Conservation (phyloP, 352 stramenopile species). For the Globisporangium alternatum region DNA sequence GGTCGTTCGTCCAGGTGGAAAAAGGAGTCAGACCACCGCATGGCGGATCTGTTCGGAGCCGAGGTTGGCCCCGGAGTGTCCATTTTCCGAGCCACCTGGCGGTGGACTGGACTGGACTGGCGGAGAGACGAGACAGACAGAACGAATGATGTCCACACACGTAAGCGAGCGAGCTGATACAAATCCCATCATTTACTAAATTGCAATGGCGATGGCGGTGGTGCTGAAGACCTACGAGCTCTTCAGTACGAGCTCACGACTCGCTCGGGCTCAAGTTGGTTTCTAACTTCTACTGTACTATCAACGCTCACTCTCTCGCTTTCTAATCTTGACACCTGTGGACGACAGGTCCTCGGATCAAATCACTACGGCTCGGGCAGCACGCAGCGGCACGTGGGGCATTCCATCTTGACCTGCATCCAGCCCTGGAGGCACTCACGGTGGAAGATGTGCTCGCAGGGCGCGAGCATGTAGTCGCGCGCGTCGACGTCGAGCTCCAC, state of each 20-base stretch:
- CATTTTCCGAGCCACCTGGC: conserved; percentile 5
- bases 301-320: no score
- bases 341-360: neutral
- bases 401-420: conserved; percentile 99
- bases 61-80: conserved; percentile 11
- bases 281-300: no score
- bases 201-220: no score
- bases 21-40: conserved; percentile 13
- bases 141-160: neutral
- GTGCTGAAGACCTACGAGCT: no score
- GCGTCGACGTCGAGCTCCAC: conserved; percentile 74
- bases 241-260: no score
- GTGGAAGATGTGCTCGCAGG: conserved; percentile 97
- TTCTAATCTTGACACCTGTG: neutral
- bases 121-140: neutral
- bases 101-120: no score
- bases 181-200: neutral
- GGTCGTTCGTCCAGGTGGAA: neutral
- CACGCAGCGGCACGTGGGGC: conserved; percentile 91
- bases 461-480: conserved; percentile 94
- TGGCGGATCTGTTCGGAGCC: conserved; percentile 11
- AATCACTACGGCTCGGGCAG: conserved; percentile 81
- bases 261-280: no score
- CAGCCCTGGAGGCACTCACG: conserved; percentile 92
- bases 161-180: neutral